phyloP scores from a whole-genome alignment of 2,329 filamentous ascomycete species.

The Zymoseptoria crescenta region DNA sequence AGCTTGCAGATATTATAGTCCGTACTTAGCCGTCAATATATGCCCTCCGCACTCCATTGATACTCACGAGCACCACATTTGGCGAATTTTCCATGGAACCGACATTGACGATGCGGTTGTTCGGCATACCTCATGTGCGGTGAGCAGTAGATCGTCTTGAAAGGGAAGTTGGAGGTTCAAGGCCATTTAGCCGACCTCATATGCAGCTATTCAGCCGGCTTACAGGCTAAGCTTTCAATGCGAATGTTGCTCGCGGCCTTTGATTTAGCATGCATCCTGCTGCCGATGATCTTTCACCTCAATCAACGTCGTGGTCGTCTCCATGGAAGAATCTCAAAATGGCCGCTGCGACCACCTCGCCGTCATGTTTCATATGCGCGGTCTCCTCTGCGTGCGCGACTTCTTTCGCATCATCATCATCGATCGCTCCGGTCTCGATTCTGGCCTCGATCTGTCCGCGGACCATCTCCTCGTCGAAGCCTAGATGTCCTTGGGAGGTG shows the following conservation, averaged over 20 bases:
- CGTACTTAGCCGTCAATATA: background rate
- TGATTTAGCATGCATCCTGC: background rate
- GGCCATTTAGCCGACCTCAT: background rate
- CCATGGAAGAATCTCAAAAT: conserved; percentile 42
- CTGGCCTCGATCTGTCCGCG: conserved; percentile 38
- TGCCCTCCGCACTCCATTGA: background rate
- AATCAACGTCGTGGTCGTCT: conserved; percentile 39
- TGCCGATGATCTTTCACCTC: background rate
- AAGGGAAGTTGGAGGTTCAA: background rate
- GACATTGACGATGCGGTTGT: background rate
- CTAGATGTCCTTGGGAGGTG: conserved; percentile 41
- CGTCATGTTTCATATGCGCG: conserved; percentile 35
- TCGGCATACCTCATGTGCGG: background rate
- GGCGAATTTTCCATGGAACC: background rate
- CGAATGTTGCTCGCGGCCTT: background rate
- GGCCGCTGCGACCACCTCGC: conserved; percentile 29
- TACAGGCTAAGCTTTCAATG: background rate
- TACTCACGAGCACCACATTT: background rate
- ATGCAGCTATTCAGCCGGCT: background rate
- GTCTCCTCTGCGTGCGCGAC: conserved; percentile 33
- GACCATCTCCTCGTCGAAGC: conserved; percentile 42
- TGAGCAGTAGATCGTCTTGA: background rate
- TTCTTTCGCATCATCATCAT: conserved; percentile 31
- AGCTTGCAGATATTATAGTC: background rate
- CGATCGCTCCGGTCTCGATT: conserved; percentile 36